A percentile compares a stretch with the other conserved stretches of the same genome.
Conservation (phyloP, 225 moss, liverwort and hornwort genomes). For the Pleurozium schreberi region DNA sequence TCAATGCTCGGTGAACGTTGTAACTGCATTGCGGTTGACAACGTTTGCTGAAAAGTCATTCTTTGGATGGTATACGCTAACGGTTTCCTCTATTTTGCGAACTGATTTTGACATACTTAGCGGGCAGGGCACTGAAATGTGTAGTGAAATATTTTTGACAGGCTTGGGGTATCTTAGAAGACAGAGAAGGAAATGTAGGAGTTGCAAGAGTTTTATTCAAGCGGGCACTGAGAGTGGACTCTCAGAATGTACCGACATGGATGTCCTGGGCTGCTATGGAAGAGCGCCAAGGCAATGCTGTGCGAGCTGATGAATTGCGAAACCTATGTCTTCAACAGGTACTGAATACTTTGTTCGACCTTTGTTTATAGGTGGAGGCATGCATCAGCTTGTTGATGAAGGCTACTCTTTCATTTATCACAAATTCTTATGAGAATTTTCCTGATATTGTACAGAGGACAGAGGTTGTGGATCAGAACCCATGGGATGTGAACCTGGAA, state of each 20-base stretch:
- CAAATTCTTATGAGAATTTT: neutral
- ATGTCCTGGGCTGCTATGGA: conserved; percentile 99
- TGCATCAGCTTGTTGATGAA: neutral
- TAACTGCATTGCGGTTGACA: neutral
- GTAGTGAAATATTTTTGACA: conserved; percentile 6
- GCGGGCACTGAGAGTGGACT: conserved; percentile 80
- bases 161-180: conserved; percentile 98
- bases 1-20: neutral
- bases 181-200: conserved; percentile 72
- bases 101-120: neutral
- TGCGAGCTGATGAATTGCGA: conserved; percentile 90
- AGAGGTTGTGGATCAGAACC: conserved; percentile 70
- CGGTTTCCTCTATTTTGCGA: neutral
- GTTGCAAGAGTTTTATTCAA: conserved; percentile 88
- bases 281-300: conserved; percentile 83
- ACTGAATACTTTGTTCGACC: neutral
- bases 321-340: conserved; percentile 93
- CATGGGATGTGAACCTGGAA: conserved; percentile 78
- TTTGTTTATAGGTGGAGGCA: neutral
- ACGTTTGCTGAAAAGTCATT: neutral
- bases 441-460: conserved; percentile 50
- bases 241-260: conserved; percentile 97
- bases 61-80: neutral
- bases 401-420: neutral
- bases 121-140: neutral